Conservation (phyloP, 495 filamentous ascomycete genomes). For the Lasiosphaeris hirsuta region DNA sequence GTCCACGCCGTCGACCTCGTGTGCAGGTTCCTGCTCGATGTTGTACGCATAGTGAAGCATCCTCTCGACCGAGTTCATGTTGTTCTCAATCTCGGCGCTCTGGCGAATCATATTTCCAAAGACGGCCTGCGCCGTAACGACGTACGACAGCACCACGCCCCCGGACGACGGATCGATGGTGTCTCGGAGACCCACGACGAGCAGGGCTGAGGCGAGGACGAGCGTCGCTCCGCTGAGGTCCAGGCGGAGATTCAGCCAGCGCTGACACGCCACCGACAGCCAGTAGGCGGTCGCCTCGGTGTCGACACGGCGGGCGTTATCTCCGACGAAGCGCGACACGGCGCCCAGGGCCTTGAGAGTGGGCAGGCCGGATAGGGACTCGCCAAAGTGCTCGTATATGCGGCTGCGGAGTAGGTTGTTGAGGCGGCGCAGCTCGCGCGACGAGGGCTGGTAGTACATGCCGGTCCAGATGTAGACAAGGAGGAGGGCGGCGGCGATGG, state of each 20-base stretch:
- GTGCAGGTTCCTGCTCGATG: too few relatives aligned
- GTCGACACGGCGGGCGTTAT: neutral
- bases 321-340: neutral
- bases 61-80: too few relatives aligned
- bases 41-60: too few relatives aligned
- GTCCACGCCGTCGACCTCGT: too few relatives aligned
- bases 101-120: slow-evolving; percentile 55
- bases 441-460: neutral
- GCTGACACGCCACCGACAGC: neutral
- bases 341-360: too few relatives aligned
- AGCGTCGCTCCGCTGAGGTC: slow-evolving; percentile 59
- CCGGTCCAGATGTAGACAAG: neutral
- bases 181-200: slow-evolving; percentile 50
- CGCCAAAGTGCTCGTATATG: neutral
- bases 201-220: slow-evolving; percentile 51
- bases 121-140: slow-evolving; percentile 21
- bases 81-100: slow-evolving; percentile 43
- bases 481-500: neutral
- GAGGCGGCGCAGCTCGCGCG: neutral
- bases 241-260: slow-evolving; percentile 39
- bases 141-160: slow-evolving; percentile 34
- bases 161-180: slow-evolving; percentile 60
- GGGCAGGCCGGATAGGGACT: too few relatives aligned
- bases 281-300: neutral
- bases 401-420: neutral